Percentiles rank a stretch among this genome's conserved stretches.
phyloP scores from a whole-genome alignment of 345 rosid genomes.

The Linum tenue region DNA sequence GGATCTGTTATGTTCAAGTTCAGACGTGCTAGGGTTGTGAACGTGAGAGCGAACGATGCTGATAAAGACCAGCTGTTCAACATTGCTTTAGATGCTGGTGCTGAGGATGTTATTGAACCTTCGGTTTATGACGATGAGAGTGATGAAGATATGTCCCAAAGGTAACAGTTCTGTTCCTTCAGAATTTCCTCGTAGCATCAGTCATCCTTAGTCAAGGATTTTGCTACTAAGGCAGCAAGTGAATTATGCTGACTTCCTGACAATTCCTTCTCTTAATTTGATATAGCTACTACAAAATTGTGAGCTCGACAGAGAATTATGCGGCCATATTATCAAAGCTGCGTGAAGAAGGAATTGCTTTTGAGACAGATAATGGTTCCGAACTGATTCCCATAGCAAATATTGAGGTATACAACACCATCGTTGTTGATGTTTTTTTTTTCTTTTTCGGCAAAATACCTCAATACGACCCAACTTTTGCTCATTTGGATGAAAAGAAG shows the following conservation, averaged over 20 bases:
- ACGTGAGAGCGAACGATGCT: constrained; percentile 58
- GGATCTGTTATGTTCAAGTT: constrained; percentile 93
- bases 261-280: background rate
- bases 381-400: constrained; percentile 67
- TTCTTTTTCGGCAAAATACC: background rate
- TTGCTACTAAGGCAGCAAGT: background rate
- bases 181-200: no score
- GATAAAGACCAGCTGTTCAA: constrained; percentile 73
- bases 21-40: constrained; percentile 63
- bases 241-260: constrained; percentile 6
- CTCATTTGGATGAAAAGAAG: background rate
- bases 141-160: constrained; percentile 58
- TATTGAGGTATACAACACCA: constrained; percentile 48
- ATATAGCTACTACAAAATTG: constrained; percentile 67
- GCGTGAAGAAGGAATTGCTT: constrained; percentile 62
- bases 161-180: constrained; percentile 25
- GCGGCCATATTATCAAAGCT: constrained; percentile 49
- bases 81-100: constrained; percentile 84
- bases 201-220: background rate
- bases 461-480: background rate
- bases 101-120: constrained; percentile 94
- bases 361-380: constrained; percentile 87
- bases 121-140: constrained; percentile 54
- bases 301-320: constrained; percentile 68
- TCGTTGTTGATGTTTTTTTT: background rate